Evolutionary conservation across 495 filamentous ascomycete species (phyloP).

Genomic region (Penicillium subrubescens): DNA sequence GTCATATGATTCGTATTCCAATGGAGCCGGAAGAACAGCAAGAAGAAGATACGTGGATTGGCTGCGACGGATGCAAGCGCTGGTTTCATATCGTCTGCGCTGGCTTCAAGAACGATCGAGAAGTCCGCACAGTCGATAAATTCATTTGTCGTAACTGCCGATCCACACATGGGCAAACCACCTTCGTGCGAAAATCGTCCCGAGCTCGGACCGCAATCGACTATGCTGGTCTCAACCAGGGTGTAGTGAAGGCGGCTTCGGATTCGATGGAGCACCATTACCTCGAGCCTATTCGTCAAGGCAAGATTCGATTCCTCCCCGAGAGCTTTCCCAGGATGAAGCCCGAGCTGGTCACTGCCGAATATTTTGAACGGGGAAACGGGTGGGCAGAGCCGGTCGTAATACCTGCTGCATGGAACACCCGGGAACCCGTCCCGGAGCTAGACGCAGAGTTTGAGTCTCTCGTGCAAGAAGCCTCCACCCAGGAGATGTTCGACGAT

Average conservation of each 20-base stretch:
- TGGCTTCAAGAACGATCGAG: constrained; percentile 68
- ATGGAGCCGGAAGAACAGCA: constrained; percentile 46
- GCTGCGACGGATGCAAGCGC: constrained; percentile 71
- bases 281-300: constrained; percentile 69
- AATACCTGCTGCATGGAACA: constrained; percentile 68
- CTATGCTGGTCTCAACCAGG: constrained; percentile 74
- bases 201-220: constrained; percentile 72
- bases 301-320: constrained; percentile 61
- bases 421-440: constrained; percentile 44
- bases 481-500: constrained; percentile 52
- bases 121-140: constrained; percentile 72
- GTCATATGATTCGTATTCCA: constrained; percentile 52
- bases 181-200: constrained; percentile 62
- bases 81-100: constrained; percentile 79
- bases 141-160: constrained; percentile 67
- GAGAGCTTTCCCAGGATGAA: constrained; percentile 69
- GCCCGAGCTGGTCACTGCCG: constrained; percentile 66
- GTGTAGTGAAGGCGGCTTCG: constrained; percentile 68
- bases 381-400: constrained; percentile 74
- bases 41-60: constrained; percentile 66
- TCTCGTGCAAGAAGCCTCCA: constrained; percentile 39
- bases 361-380: constrained; percentile 66
- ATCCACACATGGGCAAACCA: constrained; percentile 63
- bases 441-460: constrained; percentile 31
- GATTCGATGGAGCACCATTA: constrained; percentile 75